A percentile compares a stretch with the other conserved stretches of the same genome.
These are phyloP conservation scores for Aspergillus texensis DNA, from an alignment of 2,329 filamentous ascomycete genomes.

Conservation along the genomic window DNA sequence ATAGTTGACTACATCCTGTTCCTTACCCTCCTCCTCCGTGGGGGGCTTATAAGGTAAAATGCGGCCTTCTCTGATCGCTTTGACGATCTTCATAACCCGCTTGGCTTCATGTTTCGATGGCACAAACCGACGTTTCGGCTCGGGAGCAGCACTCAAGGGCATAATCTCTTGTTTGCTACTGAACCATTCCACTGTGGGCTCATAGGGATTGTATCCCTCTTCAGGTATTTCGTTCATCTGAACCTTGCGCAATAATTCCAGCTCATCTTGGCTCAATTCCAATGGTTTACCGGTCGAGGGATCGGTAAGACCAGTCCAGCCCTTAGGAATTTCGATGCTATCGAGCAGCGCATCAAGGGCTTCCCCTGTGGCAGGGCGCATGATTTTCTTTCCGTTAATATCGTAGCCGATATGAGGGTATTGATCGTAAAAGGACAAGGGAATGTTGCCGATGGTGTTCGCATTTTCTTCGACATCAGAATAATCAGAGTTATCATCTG, in stretches of 20 bases:
- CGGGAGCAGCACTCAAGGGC: slow-evolving; percentile 90
- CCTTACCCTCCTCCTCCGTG: slow-evolving; percentile 71
- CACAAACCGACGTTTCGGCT: slow-evolving; percentile 92
- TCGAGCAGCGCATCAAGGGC: slow-evolving; percentile 91
- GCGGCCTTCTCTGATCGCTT: slow-evolving; percentile 89
- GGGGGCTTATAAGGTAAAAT: slow-evolving; percentile 87
- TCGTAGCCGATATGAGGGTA: slow-evolving; percentile 99
- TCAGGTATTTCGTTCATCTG: slow-evolving; percentile 86
- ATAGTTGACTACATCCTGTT: slow-evolving; percentile 72
- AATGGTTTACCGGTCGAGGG: slow-evolving; percentile 91
- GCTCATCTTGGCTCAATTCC: slow-evolving; percentile 81
- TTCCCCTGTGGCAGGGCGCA: slow-evolving; percentile 91
- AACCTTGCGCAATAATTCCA: slow-evolving; percentile 84
- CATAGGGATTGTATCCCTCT: slow-evolving; percentile 90
- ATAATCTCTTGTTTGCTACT: slow-evolving; percentile 88
- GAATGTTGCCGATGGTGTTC: slow-evolving; percentile 96
- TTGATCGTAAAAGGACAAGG: slow-evolving; percentile 91
- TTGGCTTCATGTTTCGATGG: slow-evolving; percentile 97
- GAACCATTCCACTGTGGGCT: slow-evolving; percentile 93
- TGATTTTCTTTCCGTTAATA: slow-evolving; percentile 97
- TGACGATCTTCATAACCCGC: slow-evolving; percentile 94
- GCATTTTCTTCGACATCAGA: slow-evolving; percentile 75
- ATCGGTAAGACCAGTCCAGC: slow-evolving; percentile 95
- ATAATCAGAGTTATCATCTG: slow-evolving; percentile 94
- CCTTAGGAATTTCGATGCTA: slow-evolving; percentile 94